Percentiles rank a stretch among this genome's conserved stretches.
Conservation (phyloP, 75 land plant species). For the Cryptomeria japonica region DNA sequence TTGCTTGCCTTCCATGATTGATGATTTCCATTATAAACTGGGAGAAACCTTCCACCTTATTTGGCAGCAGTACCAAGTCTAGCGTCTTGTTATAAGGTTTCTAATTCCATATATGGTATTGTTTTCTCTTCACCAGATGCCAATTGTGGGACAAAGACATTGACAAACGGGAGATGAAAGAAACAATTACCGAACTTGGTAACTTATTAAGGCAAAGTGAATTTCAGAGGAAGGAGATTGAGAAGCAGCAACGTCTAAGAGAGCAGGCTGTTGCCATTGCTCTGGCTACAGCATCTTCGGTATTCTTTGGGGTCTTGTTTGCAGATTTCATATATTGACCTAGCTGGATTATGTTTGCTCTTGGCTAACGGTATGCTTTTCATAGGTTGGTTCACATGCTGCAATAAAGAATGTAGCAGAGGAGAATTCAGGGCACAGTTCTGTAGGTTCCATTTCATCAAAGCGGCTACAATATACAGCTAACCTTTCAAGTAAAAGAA, state of each 20-base stretch:
- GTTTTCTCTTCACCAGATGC: constrained; percentile 54
- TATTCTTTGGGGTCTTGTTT: constrained; percentile 17
- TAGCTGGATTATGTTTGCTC: background rate
- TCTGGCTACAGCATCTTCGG: constrained; percentile 55
- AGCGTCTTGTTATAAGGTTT: background rate
- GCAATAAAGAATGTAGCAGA: constrained; percentile 46
- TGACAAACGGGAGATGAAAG: constrained; percentile 86
- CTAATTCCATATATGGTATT: background rate
- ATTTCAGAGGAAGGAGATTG: constrained; percentile 66
- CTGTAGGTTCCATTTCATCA: constrained; percentile 49
- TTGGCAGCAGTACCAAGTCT: background rate
- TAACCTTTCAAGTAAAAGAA: constrained; percentile 44
- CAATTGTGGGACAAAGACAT: constrained; percentile 68
- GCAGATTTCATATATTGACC: background rate
- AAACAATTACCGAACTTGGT: constrained; percentile 79
- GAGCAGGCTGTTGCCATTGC: constrained; percentile 70
- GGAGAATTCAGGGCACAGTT: constrained; percentile 43
- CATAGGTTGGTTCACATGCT: constrained; percentile 38
- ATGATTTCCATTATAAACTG: background rate
- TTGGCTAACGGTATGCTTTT: constrained; percentile 6
- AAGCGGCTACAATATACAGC: constrained; percentile 64
- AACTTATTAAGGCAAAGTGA: constrained; percentile 75
- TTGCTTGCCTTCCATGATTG: background rate
- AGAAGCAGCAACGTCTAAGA: constrained; percentile 58
- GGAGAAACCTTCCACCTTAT: background rate